Evolutionary conservation across 495 filamentous ascomycete species (phyloP).

Genomic region (Hypomontagnella monticulosa): DNA sequence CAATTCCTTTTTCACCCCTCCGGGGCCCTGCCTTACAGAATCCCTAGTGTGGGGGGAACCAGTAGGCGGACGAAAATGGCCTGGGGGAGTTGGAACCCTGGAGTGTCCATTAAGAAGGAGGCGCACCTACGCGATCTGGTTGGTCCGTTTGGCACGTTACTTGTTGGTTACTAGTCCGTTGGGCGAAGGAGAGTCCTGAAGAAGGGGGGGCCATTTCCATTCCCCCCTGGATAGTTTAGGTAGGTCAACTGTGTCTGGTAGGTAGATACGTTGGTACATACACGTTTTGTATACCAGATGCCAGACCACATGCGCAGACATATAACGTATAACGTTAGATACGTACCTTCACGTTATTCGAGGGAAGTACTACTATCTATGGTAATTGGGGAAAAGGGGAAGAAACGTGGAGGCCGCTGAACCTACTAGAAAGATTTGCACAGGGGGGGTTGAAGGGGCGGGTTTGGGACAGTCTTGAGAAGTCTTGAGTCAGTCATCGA

Average conservation of each 20-base stretch:
- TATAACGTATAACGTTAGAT: background rate
- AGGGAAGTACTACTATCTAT: conserved; percentile 8
- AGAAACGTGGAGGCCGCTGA: conserved; percentile 44
- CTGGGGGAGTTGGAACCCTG: conserved; percentile 44
- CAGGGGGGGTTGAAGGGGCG: conserved; percentile 8
- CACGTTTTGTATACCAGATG: no score
- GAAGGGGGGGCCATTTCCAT: conserved; percentile 11
- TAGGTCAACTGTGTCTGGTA: conserved; percentile 7
- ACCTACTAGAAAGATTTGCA: conserved; percentile 40
- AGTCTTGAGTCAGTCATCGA: conserved; percentile 5
- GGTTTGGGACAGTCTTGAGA: background rate
- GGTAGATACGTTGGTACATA: conserved; percentile 17
- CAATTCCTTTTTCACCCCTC: conserved; percentile 32
- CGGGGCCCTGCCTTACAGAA: conserved; percentile 42
- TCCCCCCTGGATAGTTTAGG: conserved; percentile 1
- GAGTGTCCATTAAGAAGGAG: conserved; percentile 34
- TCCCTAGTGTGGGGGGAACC: conserved; percentile 44
- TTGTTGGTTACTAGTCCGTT: conserved; percentile 27
- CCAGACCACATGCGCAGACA: no score
- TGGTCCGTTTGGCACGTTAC: conserved; percentile 20
- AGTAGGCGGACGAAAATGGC: conserved; percentile 41
- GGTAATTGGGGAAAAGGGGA: conserved; percentile 39
- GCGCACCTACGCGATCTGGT: conserved; percentile 32
- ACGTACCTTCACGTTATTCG: background rate
- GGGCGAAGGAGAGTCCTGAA: conserved; percentile 23